phyloP scores from a whole-genome alignment of 805 yeast genomes.

The Candida dendrica region DNA sequence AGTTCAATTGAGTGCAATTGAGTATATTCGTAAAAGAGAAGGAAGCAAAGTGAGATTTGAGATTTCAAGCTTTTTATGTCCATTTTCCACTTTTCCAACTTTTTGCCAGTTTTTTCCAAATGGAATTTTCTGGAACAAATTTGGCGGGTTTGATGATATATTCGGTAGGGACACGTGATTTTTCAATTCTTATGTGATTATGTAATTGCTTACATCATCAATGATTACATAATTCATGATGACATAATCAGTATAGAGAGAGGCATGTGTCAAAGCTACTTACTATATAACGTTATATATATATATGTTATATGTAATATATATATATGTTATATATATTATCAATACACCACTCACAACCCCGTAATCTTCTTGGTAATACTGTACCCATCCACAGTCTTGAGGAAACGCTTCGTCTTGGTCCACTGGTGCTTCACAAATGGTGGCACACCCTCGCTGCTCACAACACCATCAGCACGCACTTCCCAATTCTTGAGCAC shows the following conservation, averaged over 20 bases:
- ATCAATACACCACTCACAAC: background rate
- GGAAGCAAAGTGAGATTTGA: background rate
- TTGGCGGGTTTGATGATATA: background rate
- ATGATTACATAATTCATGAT: no score
- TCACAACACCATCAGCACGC: slow-evolving; percentile 48
- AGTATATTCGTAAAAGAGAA: background rate
- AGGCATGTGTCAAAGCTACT: no score
- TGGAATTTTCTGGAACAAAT: background rate
- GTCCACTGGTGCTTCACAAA: slow-evolving; percentile 43
- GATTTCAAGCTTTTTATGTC: background rate
- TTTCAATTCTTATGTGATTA: background rate
- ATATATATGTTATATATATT: no score
- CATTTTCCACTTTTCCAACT: background rate
- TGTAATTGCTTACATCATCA: background rate
- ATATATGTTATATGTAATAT: no score
- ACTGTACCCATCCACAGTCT: slow-evolving; percentile 11
- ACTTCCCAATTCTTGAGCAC: slow-evolving; percentile 66
- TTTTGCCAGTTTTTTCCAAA: background rate
- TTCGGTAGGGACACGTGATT: background rate
- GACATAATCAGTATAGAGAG: no score
- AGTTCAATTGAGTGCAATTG: background rate
- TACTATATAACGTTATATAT: no score
- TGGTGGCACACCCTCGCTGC: slow-evolving; percentile 48
- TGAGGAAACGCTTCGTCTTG: slow-evolving; percentile 30
- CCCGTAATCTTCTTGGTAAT: slow-evolving; percentile 9